These are phyloP conservation scores for Sporothrix phasma DNA, from an alignment of 2,329 filamentous ascomycete species.

Conservation along the genomic window DNA sequence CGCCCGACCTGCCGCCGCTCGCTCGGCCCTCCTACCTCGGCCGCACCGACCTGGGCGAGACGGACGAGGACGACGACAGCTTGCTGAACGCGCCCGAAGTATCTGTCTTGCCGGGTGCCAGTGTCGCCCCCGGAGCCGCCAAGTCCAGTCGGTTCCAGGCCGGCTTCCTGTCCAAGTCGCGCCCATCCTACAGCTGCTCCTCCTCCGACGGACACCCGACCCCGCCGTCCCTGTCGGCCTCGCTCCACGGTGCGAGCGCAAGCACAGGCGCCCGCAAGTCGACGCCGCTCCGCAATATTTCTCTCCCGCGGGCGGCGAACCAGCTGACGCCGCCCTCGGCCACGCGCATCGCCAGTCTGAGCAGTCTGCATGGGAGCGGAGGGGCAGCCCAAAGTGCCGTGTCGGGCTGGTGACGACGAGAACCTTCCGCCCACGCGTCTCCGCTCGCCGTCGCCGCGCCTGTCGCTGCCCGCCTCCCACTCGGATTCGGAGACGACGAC, in stretches of 20 bases:
- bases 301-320: constrained; percentile 39
- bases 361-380: constrained; percentile 18
- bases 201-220: constrained; percentile 37
- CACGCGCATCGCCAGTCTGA: constrained; percentile 22
- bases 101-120: constrained; percentile 24
- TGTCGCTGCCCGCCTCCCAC: constrained; percentile 23
- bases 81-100: constrained; percentile 31
- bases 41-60: constrained; percentile 11
- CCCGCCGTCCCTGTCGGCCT: not conserved
- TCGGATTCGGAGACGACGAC: constrained; percentile 4
- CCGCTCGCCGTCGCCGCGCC: constrained; percentile 12
- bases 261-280: constrained; percentile 14
- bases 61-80: constrained; percentile 12
- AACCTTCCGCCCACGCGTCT: constrained; percentile 31
- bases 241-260: not conserved
- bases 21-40: constrained; percentile 11
- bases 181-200: constrained; percentile 32
- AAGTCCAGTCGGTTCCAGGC: constrained; percentile 76
- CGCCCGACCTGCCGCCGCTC: constrained; percentile 35
- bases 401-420: constrained; percentile 29
- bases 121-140: constrained; percentile 15
- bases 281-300: constrained; percentile 41
- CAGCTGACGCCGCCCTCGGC: constrained; percentile 37
- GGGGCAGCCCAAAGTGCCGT: constrained; percentile 24
- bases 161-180: constrained; percentile 64